These are phyloP conservation scores for Lentinula sp. DNA, from an alignment of 768 basidiomycete genomes.

Conservation along the genomic window DNA sequence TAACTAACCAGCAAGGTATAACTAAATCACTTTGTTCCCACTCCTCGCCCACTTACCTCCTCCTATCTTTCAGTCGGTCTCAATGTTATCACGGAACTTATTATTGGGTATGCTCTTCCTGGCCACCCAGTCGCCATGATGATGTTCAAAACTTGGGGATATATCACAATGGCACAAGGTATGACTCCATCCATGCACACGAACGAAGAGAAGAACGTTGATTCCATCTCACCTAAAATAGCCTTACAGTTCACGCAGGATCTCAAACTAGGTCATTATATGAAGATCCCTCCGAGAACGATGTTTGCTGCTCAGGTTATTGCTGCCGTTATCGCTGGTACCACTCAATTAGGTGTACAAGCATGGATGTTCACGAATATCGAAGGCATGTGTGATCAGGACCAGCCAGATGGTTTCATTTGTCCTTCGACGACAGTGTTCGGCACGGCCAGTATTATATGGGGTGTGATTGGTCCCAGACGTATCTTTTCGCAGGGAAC, in stretches of 20 bases:
- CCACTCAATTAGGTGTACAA: constrained; percentile 71
- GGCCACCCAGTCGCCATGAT: constrained; percentile 69
- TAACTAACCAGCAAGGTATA: constrained; percentile 63
- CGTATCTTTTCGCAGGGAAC: constrained; percentile 65
- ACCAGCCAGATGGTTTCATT: constrained; percentile 58
- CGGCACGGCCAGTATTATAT: constrained; percentile 74
- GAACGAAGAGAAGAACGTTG: not conserved
- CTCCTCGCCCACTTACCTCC: not conserved
- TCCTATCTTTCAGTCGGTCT: constrained; percentile 36
- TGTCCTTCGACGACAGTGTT: constrained; percentile 70
- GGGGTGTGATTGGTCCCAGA: constrained; percentile 76
- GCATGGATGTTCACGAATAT: constrained; percentile 64
- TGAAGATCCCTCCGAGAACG: constrained; percentile 66
- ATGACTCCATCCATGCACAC: not conserved
- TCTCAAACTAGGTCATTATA: constrained; percentile 77
- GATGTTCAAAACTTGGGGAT: constrained; percentile 84
- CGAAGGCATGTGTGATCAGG: constrained; percentile 45
- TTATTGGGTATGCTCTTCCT: constrained; percentile 75
- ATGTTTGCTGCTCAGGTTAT: constrained; percentile 73
- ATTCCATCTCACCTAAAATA: not conserved
- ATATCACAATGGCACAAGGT: constrained; percentile 60
- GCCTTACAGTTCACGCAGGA: constrained; percentile 49
- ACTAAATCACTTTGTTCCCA: not conserved
- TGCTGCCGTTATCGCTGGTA: constrained; percentile 63
- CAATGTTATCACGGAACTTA: constrained; percentile 73